phyloP scores from a whole-genome alignment of 2,329 filamentous ascomycete species.

The Colletotrichum eremochloae region DNA sequence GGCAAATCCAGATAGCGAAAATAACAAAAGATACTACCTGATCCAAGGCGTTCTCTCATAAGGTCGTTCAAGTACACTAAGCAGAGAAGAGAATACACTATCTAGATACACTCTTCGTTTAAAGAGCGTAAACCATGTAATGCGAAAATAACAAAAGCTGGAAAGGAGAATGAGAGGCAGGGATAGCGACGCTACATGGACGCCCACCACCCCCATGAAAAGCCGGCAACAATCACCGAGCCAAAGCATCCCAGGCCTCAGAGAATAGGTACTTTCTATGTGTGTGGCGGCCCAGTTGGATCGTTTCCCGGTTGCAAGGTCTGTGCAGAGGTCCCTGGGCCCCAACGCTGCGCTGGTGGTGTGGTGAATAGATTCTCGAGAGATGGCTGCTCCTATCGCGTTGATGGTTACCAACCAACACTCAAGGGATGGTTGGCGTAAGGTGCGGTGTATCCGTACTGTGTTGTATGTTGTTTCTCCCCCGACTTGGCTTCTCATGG shows the following conservation, averaged over 20 bases:
- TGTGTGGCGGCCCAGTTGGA: conserved; percentile 16
- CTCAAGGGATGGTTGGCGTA: neutral
- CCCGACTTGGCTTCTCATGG: neutral
- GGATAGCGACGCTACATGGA: conserved; percentile 30
- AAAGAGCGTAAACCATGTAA: neutral
- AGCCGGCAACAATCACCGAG: conserved; percentile 30
- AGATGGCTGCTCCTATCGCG: neutral
- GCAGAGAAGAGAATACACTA: too few relatives aligned
- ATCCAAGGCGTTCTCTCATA: too few relatives aligned
- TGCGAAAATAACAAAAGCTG: neutral
- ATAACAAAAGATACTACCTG: neutral
- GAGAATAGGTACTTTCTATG: neutral
- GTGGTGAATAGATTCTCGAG: neutral
- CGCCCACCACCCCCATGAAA: conserved; percentile 13
- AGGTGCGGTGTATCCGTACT: neutral
- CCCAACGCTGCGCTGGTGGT: neutral
- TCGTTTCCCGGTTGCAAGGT: conserved; percentile 26
- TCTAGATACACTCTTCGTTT: too few relatives aligned
- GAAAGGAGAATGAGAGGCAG: conserved; percentile 11
- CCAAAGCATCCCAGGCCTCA: conserved; percentile 7
- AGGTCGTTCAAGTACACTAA: too few relatives aligned
- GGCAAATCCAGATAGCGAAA: neutral
- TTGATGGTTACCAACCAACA: neutral
- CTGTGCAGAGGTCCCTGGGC: conserved; percentile 10
- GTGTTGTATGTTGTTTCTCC: neutral